These are phyloP conservation scores for Nemania sp. DNA, from an alignment of 2,329 filamentous ascomycete genomes.

Conservation along the genomic window DNA sequence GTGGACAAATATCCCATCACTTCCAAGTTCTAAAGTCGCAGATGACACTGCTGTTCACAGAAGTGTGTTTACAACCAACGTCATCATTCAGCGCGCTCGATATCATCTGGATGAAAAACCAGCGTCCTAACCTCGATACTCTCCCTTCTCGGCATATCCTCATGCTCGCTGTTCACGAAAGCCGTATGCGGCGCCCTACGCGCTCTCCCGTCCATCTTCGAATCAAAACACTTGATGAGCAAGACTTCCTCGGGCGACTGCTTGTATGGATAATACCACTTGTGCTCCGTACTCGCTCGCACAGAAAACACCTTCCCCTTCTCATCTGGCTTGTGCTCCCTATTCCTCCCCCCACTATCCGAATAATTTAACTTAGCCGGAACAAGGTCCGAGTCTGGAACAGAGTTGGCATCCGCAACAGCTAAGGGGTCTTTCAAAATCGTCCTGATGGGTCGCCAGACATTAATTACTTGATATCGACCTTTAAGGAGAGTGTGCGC, in stretches of 20 bases:
- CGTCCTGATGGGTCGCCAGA: constrained; percentile 14
- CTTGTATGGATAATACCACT: constrained; percentile 1
- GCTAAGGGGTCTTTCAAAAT: constrained; percentile 13
- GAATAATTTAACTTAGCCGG: no score
- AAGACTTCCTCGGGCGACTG: background rate
- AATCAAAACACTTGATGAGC: constrained; percentile 6
- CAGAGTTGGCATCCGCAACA: constrained; percentile 5
- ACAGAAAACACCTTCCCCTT: background rate
- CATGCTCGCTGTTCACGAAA: background rate
- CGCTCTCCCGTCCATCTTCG: background rate
- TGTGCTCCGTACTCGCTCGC: background rate
- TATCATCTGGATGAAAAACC: background rate
- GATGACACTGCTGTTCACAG: background rate
- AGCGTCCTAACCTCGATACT: constrained; percentile 8
- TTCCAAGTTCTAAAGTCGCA: background rate
- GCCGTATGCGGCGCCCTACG: constrained; percentile 1
- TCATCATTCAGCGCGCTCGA: background rate
- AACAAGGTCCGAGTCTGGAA: constrained; percentile 1
- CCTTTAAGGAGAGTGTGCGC: no score
- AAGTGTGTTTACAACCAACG: background rate
- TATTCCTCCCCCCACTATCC: no score
- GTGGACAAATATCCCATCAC: background rate
- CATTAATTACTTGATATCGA: background rate
- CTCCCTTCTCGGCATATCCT: constrained; percentile 1
- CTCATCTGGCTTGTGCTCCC: background rate